Evolutionary conservation across 1,139 yeast genomes (phyloP).

Genomic region (Geotrichum aggregatum): DNA sequence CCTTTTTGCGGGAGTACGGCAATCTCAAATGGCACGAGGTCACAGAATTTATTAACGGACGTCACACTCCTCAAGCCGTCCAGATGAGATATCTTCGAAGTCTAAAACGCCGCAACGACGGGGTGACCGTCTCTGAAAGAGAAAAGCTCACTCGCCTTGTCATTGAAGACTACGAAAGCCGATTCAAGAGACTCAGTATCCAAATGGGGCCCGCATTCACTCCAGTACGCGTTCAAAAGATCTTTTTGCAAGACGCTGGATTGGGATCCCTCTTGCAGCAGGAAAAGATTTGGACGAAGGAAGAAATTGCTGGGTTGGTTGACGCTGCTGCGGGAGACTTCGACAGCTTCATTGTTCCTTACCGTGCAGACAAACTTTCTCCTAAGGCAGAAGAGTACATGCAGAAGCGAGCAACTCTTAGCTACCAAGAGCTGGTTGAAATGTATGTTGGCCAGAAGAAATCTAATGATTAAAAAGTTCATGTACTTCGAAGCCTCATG

Average conservation of each 20-base stretch:
- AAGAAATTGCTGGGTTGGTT: slow-evolving; percentile 17
- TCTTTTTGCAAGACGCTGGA: slow-evolving; percentile 19
- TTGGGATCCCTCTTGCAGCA: slow-evolving; percentile 10
- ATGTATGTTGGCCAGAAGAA: slow-evolving; percentile 21
- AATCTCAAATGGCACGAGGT: slow-evolving; percentile 42
- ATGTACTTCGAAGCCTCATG: no score
- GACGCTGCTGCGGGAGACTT: slow-evolving; percentile 22
- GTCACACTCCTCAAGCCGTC: slow-evolving; percentile 35
- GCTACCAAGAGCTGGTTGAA: slow-evolving; percentile 14
- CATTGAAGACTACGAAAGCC: slow-evolving; percentile 41
- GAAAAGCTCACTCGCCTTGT: slow-evolving; percentile 33
- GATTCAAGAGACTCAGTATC: slow-evolving; percentile 40
- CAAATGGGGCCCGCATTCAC: slow-evolving; percentile 34
- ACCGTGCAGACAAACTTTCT: slow-evolving; percentile 18
- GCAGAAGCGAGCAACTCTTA: slow-evolving; percentile 3
- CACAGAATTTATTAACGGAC: slow-evolving; percentile 35
- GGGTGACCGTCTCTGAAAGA: slow-evolving; percentile 38
- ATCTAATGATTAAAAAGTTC: no score
- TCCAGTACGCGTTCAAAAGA: slow-evolving; percentile 19
- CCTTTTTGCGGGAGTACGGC: slow-evolving; percentile 40
- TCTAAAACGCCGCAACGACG: slow-evolving; percentile 38
- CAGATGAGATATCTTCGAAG: slow-evolving; percentile 42
- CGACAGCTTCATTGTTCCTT: slow-evolving; percentile 18
- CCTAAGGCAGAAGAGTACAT: slow-evolving; percentile 19
- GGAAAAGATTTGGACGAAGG: slow-evolving; percentile 18